Percentiles rank a stretch among this genome's conserved stretches.
These are phyloP conservation scores for Salmacisia buchloeana DNA, from an alignment of 1,284 basidiomycete species.

Conservation along the genomic window DNA sequence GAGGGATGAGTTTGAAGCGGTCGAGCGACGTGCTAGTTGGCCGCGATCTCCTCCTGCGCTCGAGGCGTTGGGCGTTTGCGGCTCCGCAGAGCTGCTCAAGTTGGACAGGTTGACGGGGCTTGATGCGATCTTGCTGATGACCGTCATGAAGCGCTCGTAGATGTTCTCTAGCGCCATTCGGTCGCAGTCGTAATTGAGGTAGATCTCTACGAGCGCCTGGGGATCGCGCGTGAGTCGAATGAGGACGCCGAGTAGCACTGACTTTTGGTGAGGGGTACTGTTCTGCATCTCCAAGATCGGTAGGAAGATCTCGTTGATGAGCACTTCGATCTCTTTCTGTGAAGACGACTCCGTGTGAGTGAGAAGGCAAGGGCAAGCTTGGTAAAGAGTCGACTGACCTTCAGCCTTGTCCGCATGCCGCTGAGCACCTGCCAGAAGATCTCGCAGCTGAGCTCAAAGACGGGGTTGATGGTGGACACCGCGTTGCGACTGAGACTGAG, in stretches of 20 bases:
- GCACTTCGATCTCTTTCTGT: constrained; percentile 97
- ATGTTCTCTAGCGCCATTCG: constrained; percentile 48
- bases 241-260: constrained; percentile 41
- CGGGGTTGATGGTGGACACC: constrained; percentile 87
- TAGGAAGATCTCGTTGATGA: constrained; percentile 97
- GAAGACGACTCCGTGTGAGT: too few species aligned
- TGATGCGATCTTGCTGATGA: constrained; percentile 14
- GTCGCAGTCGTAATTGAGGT: constrained; percentile 51
- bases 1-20: not conserved
- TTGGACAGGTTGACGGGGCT: not conserved
- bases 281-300: constrained; percentile 98
- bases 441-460: constrained; percentile 96
- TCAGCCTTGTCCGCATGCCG: constrained; percentile 90
- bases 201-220: constrained; percentile 49
- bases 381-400: too few species aligned
- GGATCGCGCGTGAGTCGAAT: constrained; percentile 47
- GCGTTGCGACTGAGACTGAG: constrained; percentile 89
- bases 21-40: not conserved
- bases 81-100: not conserved
- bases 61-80: not conserved
- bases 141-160: constrained; percentile 50
- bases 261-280: constrained; percentile 72
- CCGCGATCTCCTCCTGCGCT: not conserved
- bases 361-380: constrained; percentile 6
- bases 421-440: constrained; percentile 95